Percentiles rank a stretch among this genome's conserved stretches.
Evolutionary conservation across 257 asterid genomes (phyloP).

Genomic region (Henckelia pumila): DNA sequence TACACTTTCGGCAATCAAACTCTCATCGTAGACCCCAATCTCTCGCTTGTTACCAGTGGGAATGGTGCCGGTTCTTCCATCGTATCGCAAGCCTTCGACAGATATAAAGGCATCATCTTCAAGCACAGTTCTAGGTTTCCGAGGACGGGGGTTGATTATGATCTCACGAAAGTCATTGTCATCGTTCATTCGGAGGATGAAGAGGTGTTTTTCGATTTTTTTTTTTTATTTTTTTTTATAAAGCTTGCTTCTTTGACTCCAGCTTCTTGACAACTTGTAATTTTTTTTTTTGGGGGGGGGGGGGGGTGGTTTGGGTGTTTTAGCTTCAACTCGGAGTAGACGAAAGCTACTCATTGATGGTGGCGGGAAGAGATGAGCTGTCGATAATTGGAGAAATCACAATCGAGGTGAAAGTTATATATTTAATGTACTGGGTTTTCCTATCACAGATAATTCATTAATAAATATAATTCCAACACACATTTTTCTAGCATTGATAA

Average conservation of each 20-base stretch:
- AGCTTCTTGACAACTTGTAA: not conserved
- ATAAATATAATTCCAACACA: no score
- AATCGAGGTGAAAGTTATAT: slow-evolving; percentile 55
- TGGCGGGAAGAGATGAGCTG: slow-evolving; percentile 45
- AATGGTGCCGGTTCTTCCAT: slow-evolving; percentile 50
- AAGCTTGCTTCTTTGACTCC: not conserved
- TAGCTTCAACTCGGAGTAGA: slow-evolving; percentile 88
- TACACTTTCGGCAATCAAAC: slow-evolving; percentile 74
- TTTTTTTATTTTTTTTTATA: not conserved
- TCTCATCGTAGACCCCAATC: slow-evolving; percentile 73
- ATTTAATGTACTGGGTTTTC: not conserved
- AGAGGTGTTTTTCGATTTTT: slow-evolving; percentile 43
- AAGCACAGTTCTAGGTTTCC: slow-evolving; percentile 41
- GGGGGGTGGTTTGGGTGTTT: slow-evolving; percentile 20
- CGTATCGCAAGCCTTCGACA: slow-evolving; percentile 57
- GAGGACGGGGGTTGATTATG: slow-evolving; percentile 36
- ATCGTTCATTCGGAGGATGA: slow-evolving; percentile 57
- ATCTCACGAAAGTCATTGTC: slow-evolving; percentile 47
- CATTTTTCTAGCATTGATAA: no score
- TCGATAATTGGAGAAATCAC: slow-evolving; percentile 63
- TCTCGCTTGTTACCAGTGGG: slow-evolving; percentile 49
- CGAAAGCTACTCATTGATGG: slow-evolving; percentile 81
- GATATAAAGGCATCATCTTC: slow-evolving; percentile 63
- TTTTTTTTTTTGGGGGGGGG: not conserved
- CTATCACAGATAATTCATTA: not conserved